Base-by-base conservation (phyloP, 2,329 filamentous ascomycete species). In the Lasiodiplodia theobromae region DNA sequence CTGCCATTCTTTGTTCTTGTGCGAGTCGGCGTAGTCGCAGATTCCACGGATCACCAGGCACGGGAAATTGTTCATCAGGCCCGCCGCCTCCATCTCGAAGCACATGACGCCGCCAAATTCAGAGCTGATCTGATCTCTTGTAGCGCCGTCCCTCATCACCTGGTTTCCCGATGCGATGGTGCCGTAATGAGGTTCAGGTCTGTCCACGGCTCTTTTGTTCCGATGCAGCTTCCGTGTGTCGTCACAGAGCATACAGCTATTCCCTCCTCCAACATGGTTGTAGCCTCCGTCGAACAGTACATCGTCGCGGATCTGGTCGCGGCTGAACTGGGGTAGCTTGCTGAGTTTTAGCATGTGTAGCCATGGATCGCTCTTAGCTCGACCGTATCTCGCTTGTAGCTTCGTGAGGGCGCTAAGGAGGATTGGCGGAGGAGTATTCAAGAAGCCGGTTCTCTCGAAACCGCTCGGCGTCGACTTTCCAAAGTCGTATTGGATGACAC, bases 1-100 rank as follows among this genome's bases (percentile, higher is more conserved):
- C 56, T 74, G 71, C 73, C 71, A 72, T 25, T 40, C 54, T 47
- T 72, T 69, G 57, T 75, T 75, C 68, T 76, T 78, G 67, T 77
- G 75, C 1, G 74, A 72, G 40, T 68, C 69, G 1, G 69, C 51
- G 38, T 70, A 70, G 18, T 68, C 66, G 18, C 66, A 68, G 2
- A 68, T 70, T 2, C 66, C 71, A 28, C 66, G 52, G 16, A 70
- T 60, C 12, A 66, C 51, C 21, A 70, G 23, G 21, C 66, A 70
- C 2, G 66, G 69, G 51, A 68, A 70, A 3, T 65, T n/a, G 21
- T 70, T 68, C 68, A 69, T 69, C 16, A 67, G 56, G 2, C 70
- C 69, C 12, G 75, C 67, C 52, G 68, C 68, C 31, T 67, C 56
- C 68, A 69, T 69, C 49, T 69, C 63, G 11, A 69, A 69, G 18